Percentiles rank a stretch among this genome's conserved stretches.
These are phyloP conservation scores for Cardamine occulta DNA, from an alignment of 345 rosid genomes.

Conservation along the genomic window DNA sequence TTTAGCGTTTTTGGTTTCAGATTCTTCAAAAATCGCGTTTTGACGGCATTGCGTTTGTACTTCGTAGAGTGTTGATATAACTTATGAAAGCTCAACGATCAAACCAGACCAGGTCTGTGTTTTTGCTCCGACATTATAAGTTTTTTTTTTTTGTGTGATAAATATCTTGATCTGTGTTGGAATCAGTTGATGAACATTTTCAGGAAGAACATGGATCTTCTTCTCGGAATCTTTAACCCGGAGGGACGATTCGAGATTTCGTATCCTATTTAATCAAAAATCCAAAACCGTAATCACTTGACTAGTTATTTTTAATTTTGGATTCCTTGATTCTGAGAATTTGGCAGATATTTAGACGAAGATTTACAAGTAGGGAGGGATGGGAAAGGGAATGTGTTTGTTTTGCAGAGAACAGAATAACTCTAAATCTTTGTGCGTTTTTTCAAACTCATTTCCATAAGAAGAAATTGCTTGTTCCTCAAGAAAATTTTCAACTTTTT, in stretches of 20 bases:
- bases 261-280: slow-evolving; percentile 57
- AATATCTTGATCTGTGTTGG: slow-evolving; percentile 18
- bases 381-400: slow-evolving; percentile 74
- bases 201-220: slow-evolving; percentile 66
- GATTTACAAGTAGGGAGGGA: slow-evolving; percentile 79
- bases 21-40: not conserved
- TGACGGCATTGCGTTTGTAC: slow-evolving; percentile 15
- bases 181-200: slow-evolving; percentile 79
- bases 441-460: slow-evolving; percentile 24
- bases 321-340: slow-evolving; percentile 46
- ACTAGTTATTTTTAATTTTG: not conserved
- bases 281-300: not conserved
- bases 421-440: slow-evolving; percentile 19
- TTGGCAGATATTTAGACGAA: slow-evolving; percentile 74
- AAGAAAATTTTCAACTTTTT: slow-evolving; percentile 14
- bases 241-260: slow-evolving; percentile 89
- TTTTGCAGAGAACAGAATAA: slow-evolving; percentile 65
- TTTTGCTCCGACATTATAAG: not conserved
- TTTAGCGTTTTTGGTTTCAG: not conserved
- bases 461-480: slow-evolving; percentile 24
- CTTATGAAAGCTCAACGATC: slow-evolving; percentile 66
- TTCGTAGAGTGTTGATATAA: slow-evolving; percentile 73
- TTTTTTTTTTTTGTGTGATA: not conserved
- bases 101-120: slow-evolving; percentile 71
- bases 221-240: slow-evolving; percentile 75